Percentiles rank a stretch among this genome's conserved stretches.
Evolutionary conservation across 352 stramenopile genomes (phyloP).

Genomic region (Globisporangium acanthophoron): DNA sequence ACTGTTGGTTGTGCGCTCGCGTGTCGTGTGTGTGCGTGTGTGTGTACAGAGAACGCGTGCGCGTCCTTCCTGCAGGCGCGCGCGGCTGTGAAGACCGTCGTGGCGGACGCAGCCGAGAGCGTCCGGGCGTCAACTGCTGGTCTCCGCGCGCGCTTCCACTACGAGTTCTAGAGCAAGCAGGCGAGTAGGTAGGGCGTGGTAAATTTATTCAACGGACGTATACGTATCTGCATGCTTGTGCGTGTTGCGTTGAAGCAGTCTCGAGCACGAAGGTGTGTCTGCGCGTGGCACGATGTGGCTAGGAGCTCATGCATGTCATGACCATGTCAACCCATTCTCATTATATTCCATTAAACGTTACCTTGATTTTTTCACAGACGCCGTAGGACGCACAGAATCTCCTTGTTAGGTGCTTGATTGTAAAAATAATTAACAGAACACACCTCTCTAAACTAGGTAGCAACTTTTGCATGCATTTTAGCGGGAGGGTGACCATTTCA

Average conservation of each 20-base stretch:
- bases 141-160: conserved; percentile 8
- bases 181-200: conserved; percentile 6
- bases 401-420: too few species aligned
- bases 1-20: neutral
- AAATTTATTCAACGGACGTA: conserved; percentile 16
- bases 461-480: too few species aligned
- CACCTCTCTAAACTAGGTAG: too few species aligned
- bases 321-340: too few species aligned
- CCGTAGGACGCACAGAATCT: too few species aligned
- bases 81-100: conserved; percentile 25
- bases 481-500: too few species aligned
- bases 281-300: too few species aligned
- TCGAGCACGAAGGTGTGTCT: too few species aligned
- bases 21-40: neutral
- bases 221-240: neutral
- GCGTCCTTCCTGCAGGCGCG: conserved; percentile 35
- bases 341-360: too few species aligned
- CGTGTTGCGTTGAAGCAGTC: neutral
- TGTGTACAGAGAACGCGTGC: conserved; percentile 14
- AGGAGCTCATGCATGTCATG: too few species aligned
- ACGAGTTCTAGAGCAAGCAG: conserved; percentile 7
- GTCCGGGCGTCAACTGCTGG: conserved; percentile 13
- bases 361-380: too few species aligned
- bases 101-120: conserved; percentile 19
- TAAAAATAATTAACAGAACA: too few species aligned